Evolutionary conservation across 306 rosid species (phyloP).

Genomic region (Cajanus cajan): DNA sequence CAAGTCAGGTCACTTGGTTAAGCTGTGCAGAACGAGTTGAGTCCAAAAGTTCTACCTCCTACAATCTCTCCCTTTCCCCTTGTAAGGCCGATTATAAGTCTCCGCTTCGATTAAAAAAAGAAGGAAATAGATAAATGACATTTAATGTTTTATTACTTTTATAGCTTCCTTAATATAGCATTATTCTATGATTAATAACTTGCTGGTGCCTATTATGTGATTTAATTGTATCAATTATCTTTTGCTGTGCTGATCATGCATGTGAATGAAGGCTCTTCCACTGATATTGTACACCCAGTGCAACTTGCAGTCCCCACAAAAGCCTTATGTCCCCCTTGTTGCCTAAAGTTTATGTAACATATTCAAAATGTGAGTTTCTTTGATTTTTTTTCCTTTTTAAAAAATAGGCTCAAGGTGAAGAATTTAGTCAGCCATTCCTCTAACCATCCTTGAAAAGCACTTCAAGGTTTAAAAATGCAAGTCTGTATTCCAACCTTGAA

Average conservation of each 20-base stretch:
- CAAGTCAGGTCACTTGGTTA: not conserved
- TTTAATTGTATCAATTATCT: not conserved
- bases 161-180: constrained; percentile 1
- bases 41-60: not conserved
- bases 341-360: not conserved
- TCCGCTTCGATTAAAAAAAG: not conserved
- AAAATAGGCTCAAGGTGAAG: not conserved
- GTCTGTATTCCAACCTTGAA: not conserved
- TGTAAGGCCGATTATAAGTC: not conserved
- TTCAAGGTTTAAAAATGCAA: not conserved
- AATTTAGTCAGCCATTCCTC: not conserved
- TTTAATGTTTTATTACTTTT: not conserved
- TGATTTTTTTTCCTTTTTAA: not conserved
- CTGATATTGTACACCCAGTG: not conserved
- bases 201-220: not conserved
- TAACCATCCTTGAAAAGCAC: not conserved
- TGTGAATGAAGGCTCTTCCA: not conserved
- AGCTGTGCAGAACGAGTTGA: not conserved
- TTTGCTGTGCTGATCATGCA: not conserved
- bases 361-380: not conserved
- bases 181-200: not conserved
- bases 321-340: not conserved
- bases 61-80: not conserved
- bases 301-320: not conserved
- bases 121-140: not conserved